Conservation (phyloP, 164 flowering plant genomes). For the Taxillus chinensis region DNA sequence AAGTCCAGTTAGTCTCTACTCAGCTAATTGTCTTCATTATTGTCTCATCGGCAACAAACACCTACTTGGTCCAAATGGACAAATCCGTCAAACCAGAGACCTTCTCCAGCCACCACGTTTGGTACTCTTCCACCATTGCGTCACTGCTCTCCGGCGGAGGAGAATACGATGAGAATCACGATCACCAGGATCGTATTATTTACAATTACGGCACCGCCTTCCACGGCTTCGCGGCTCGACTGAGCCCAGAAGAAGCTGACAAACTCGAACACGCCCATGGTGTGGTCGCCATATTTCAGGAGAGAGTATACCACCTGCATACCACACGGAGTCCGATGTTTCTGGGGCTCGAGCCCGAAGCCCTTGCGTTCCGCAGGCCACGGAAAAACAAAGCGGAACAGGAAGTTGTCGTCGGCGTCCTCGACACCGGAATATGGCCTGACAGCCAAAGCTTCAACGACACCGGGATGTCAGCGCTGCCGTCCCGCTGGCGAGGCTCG, state of each 20-base stretch:
- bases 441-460: constrained; percentile 78
- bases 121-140: constrained; percentile 55
- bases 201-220: constrained; percentile 65
- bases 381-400: constrained; percentile 9
- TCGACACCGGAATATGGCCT: constrained; percentile 91
- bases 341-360: constrained; percentile 48
- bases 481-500: constrained; percentile 59
- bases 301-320: constrained; percentile 54
- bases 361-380: constrained; percentile 4
- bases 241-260: constrained; percentile 47
- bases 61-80: constrained; percentile 70
- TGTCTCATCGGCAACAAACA: constrained; percentile 26
- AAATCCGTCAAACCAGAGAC: constrained; percentile 40
- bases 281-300: constrained; percentile 52
- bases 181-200: constrained; percentile 37
- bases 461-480: constrained; percentile 38
- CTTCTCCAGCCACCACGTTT: constrained; percentile 40
- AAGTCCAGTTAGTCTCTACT: constrained; percentile 12
- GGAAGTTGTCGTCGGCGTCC: constrained; percentile 73
- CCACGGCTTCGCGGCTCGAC: constrained; percentile 70
- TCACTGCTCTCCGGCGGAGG: constrained; percentile 18
- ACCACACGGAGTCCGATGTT: constrained; percentile 83
- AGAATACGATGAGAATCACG: constrained; percentile 2
- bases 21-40: constrained; percentile 5
- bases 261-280: constrained; percentile 37